These are phyloP conservation scores for Macadamia integrifolia DNA, from an alignment of 164 flowering plant genomes.

Conservation along the genomic window DNA sequence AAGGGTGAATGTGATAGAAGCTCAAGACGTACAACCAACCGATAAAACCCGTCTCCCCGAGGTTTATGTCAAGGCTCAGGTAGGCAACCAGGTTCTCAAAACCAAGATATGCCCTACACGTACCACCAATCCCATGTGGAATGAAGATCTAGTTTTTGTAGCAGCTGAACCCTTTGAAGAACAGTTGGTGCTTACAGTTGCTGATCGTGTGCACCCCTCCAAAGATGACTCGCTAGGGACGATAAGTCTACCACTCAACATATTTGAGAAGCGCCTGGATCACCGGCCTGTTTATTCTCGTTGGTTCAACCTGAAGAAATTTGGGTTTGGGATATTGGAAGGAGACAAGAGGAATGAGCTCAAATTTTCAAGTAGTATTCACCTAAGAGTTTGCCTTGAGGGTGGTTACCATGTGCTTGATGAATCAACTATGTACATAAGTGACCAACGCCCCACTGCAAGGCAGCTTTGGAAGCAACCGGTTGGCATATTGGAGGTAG, in stretches of 20 bases:
- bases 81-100: conserved; percentile 34
- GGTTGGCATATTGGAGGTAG: conserved; percentile 38
- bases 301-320: conserved; percentile 43
- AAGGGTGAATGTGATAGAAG: conserved; percentile 38
- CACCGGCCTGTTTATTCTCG: conserved; percentile 32
- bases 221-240: conserved; percentile 36
- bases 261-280: conserved; percentile 31
- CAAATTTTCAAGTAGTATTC: conserved; percentile 37
- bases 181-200: conserved; percentile 29
- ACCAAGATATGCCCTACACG: conserved; percentile 25
- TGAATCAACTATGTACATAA: conserved; percentile 38
- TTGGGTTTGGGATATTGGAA: conserved; percentile 31
- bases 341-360: conserved; percentile 37
- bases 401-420: conserved; percentile 49
- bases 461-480: conserved; percentile 41
- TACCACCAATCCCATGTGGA: conserved; percentile 36
- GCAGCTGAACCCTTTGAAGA: conserved; percentile 49
- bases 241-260: conserved; percentile 23
- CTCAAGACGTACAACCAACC: conserved; percentile 39
- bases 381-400: conserved; percentile 39
- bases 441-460: conserved; percentile 47
- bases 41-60: conserved; percentile 34
- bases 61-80: conserved; percentile 31
- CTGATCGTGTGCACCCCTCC: conserved; percentile 29
- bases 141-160: conserved; percentile 42